Evolutionary conservation across 1,139 yeast genomes (phyloP).

Genomic region (Geotrichum cucujoidarum): DNA sequence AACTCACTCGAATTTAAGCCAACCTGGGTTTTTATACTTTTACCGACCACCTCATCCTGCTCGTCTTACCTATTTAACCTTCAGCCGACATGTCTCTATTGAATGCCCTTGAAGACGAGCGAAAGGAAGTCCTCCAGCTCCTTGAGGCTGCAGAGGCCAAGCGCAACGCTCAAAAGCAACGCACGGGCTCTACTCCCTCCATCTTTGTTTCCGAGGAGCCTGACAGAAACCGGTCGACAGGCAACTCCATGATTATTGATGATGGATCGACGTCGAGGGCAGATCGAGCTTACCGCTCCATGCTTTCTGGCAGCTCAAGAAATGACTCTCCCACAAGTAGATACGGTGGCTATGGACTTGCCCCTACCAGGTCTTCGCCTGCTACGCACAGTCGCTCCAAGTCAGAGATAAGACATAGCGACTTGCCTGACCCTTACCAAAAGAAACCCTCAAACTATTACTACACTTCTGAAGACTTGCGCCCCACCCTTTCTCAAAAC

Average conservation of each 20-base stretch:
- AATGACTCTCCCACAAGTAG: neutral
- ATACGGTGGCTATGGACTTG: conserved; percentile 1
- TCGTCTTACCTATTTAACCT: neutral
- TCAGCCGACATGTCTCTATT: conserved; percentile 41
- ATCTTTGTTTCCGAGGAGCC: neutral
- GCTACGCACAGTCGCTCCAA: neutral
- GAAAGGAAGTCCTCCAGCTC: conserved; percentile 38
- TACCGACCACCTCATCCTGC: neutral
- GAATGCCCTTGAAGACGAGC: conserved; percentile 45
- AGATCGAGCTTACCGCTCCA: too few relatives aligned
- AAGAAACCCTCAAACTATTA: neutral
- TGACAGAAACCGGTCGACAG: too few relatives aligned
- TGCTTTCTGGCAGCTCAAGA: neutral
- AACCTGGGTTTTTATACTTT: too few relatives aligned
- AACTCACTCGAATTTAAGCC: too few relatives aligned
- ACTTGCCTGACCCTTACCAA: conserved; percentile 4
- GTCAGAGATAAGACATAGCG: conserved; percentile 5
- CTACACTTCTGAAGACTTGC: conserved; percentile 2
- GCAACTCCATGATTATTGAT: conserved; percentile 9
- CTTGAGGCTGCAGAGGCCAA: conserved; percentile 27
- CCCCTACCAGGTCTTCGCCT: conserved; percentile 7
- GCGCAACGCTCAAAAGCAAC: conserved; percentile 5
- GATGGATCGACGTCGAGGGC: too few relatives aligned
- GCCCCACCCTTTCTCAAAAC: conserved; percentile 13
- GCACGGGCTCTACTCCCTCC: too few relatives aligned